Base-by-base conservation (phyloP, 495 filamentous ascomycete species). In the Neurospora pannonica region DNA sequence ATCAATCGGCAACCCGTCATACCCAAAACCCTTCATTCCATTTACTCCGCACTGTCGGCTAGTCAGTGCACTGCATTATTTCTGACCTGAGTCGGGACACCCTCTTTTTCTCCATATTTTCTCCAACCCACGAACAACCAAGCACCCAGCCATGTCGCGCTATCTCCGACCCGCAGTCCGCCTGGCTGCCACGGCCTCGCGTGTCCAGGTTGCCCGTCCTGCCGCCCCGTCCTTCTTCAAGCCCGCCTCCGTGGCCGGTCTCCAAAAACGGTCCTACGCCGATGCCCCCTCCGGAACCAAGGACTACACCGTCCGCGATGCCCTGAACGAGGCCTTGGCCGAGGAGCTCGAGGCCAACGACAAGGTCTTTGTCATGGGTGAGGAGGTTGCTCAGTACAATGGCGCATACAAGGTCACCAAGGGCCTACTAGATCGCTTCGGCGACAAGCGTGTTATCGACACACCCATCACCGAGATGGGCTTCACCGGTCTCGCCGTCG, bases 341-440 rank as follows among this genome's bases (percentile, higher is more conserved):
- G 96, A 99, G 87, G 96, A 99, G 88, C 88, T 99, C 84, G 96
- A 98, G 88, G 80, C 84, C 82, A 97, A 99, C 85, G 85, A 88
- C 74, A 98, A 97, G 88, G 94, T 97, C 74, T 98, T 97, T 86
- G 87, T 99, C 77, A 81, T 99, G 77, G 96, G 96, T 72, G 96
- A 99, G 87, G 96, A 99, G 86, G 97, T 99, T 75, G 96, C 96
- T 78, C 96, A 99, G 85, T 99, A 98, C 86, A 98, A 99, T 83
- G 96, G 96, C 87, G 96, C 96, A 78, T 99, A 99, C 91, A 99
- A 99, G 85, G 95, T 99, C 82, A 98, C 96, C 70, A 97, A 96
- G 88, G 97, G 97, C 71, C 88, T 99, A 70, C 83, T 98, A 79
- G 96, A 99, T 84, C 92, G 96, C 76, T 99, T 99, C 82, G 96